Conservation (phyloP, 2,329 filamentous ascomycete species). For the Xylaria multiplex region DNA sequence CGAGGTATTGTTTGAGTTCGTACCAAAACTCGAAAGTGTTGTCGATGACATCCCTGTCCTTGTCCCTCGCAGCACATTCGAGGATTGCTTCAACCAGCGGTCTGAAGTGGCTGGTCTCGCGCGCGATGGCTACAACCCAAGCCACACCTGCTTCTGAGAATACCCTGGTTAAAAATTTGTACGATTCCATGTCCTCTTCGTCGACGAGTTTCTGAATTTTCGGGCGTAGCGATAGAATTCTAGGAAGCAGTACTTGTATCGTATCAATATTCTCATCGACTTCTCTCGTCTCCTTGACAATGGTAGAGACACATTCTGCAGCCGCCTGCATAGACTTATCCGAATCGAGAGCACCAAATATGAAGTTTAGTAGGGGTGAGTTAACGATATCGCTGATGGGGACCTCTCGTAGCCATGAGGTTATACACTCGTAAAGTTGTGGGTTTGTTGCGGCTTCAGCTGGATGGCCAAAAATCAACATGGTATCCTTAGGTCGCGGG, state of each 20-base stretch:
- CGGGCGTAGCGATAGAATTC: constrained; percentile 78
- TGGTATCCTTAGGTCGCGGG: background rate
- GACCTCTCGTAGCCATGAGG: constrained; percentile 95
- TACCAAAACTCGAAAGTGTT: constrained; percentile 99
- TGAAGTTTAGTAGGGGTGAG: constrained; percentile 83
- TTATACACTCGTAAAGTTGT: constrained; percentile 92
- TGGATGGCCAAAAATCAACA: constrained; percentile 51
- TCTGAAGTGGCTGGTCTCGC: constrained; percentile 83
- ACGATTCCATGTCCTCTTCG: constrained; percentile 84
- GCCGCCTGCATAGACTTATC: constrained; percentile 86
- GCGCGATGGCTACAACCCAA: constrained; percentile 91
- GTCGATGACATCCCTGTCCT: constrained; percentile 89
- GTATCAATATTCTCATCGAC: constrained; percentile 88
- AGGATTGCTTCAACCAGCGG: constrained; percentile 88
- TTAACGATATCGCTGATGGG: constrained; percentile 83
- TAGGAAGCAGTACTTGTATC: constrained; percentile 85
- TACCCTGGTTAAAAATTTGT: constrained; percentile 88
- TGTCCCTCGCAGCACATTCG: constrained; percentile 89
- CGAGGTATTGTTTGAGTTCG: constrained; percentile 95
- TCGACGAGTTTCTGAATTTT: constrained; percentile 79
- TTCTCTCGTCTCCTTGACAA: constrained; percentile 91
- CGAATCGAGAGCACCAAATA: constrained; percentile 79
- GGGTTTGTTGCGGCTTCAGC: constrained; percentile 84
- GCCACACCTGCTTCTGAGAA: constrained; percentile 94
- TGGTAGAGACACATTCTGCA: constrained; percentile 90